Evolutionary conservation across 768 basidiomycete species (phyloP), one percentile per base, ranked within the genome.

Genomic region (Podaxis pistillaris): DNA sequence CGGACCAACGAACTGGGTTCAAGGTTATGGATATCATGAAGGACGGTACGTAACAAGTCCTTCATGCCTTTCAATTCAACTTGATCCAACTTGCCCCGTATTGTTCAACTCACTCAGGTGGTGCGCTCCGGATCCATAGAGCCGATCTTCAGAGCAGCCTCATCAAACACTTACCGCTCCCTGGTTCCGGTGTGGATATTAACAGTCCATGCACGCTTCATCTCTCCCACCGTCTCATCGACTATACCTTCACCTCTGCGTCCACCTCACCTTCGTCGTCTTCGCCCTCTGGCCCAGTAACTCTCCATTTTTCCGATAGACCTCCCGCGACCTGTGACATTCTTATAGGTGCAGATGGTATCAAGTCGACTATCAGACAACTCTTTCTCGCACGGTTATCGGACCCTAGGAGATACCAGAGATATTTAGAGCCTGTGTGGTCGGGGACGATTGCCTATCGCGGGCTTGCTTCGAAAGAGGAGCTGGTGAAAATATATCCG

Each of bases 91-190:
- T 37, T 2, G 4, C 38, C 19, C 1, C 17, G 24, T 28, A 28
- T 26, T 11, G 24, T 7, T 2, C 49, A 8, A 22, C 15, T 24
- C 44, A 4, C 11, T 37, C 15, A 62, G 60, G 60, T 46, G 60
- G 60, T 11, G 60, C 46, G 1, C 52, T 62, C 12, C 38, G 61
- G 12, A 56, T 88, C 57, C 86, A 87, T 67, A 81, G 87, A 28
- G 79, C 84, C 13, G 85, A 86, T 63, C 85, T 88, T 64, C 85
- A 87, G 57, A 67, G 71, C n/a, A 78, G 78, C 12, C 73, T 89
- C 41, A 75, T 88, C 15, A 68, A 73, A 24, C 71, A 76, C 61
- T 72, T 87, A 37, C 74, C 79, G 0, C 68, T 75, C 3, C 33
- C 59, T 2, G 38, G 51, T 11, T 60, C 59, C n/a, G n/a, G 8